Evolutionary conservation across 2,329 filamentous ascomycete genomes (phyloP).

Genomic region (Byssochlamys sp.): DNA sequence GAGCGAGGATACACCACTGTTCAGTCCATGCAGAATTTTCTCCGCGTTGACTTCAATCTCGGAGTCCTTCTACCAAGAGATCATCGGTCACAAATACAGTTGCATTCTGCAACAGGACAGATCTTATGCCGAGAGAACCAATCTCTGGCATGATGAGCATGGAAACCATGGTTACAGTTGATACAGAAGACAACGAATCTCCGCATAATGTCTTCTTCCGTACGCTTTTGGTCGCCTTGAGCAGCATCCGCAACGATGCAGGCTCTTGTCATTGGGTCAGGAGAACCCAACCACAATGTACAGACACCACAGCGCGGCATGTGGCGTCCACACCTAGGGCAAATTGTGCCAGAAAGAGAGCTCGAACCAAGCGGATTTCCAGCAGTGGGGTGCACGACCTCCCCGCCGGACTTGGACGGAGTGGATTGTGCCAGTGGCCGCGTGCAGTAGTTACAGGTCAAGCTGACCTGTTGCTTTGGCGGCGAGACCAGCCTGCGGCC

Average conservation of each 20-base stretch:
- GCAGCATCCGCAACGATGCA: constrained; percentile 25
- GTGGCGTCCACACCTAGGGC: constrained; percentile 52
- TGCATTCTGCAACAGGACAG: constrained; percentile 33
- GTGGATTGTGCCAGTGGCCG: constrained; percentile 42
- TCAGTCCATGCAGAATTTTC: neutral
- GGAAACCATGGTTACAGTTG: constrained; percentile 54
- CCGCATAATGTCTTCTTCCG: constrained; percentile 40
- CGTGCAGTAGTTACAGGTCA: constrained; percentile 54
- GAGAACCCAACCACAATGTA: constrained; percentile 51
- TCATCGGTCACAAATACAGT: constrained; percentile 31
- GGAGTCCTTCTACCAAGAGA: neutral
- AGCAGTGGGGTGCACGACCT: constrained; percentile 26
- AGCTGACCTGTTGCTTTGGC: constrained; percentile 44
- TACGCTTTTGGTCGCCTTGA: constrained; percentile 14
- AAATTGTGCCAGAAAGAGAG: constrained; percentile 43
- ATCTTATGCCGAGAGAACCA: constrained; percentile 45
- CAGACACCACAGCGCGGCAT: constrained; percentile 56
- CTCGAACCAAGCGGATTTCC: constrained; percentile 27
- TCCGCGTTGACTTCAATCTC: neutral
- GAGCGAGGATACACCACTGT: neutral
- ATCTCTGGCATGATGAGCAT: constrained; percentile 52
- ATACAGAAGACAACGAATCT: constrained; percentile 53
- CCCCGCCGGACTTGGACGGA: constrained; percentile 16
- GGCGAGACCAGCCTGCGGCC: constrained; percentile 41
- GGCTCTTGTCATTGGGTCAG: constrained; percentile 42